Base-by-base conservation (phyloP, 495 filamentous ascomycete genomes). In the Clavariopsis aquatica region DNA sequence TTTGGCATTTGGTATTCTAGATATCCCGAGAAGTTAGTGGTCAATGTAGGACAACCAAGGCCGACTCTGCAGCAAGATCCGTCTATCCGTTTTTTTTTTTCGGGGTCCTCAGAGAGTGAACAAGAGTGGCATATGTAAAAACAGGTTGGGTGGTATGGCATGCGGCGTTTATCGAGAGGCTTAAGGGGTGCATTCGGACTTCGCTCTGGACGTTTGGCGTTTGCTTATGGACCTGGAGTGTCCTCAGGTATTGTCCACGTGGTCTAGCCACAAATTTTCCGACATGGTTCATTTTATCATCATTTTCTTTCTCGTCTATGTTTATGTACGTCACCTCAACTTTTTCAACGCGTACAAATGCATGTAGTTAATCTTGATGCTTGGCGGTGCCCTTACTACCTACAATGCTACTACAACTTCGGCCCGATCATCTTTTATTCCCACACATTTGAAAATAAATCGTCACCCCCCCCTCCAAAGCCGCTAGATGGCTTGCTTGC, bases 381-480 rank as follows among this genome's bases (percentile, higher is more conserved):
- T 53, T 27, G 15, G 7, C 24, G 5, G 26, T 28, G 7, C 24
- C 15, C 19, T 24, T 27, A 10, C 10, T 54, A 8, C 49, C 45
- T 22, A 19, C 19, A 7, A 2, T 17, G 19, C 26, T 43, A 19
- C 10, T 24, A 29, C 13, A 43, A 43, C 38, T 15, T 3, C n/a
- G 31, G 31, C 31, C 31, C 31, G 31, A 36, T 36, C 6, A n/a
- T 34, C 31, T 17, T n/a, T 43, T 77, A 95, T 76, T 90, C 81
- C 92, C 92, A 96, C 62, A 96, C 92, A 78, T 96, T 96, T 43
- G 89, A 92, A 74, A 96, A 96, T 71, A 96, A 75, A 79, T 96
- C 92, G 68, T 96, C 92, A 17, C 63, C 54, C 9, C 57, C 56
- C 13, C 81, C 84, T 2, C 84, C 86, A 76, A 90, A 88, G 58